Evolutionary conservation across 2,329 filamentous ascomycete species (phyloP).

Genomic region (Ophiostoma ulmi): DNA sequence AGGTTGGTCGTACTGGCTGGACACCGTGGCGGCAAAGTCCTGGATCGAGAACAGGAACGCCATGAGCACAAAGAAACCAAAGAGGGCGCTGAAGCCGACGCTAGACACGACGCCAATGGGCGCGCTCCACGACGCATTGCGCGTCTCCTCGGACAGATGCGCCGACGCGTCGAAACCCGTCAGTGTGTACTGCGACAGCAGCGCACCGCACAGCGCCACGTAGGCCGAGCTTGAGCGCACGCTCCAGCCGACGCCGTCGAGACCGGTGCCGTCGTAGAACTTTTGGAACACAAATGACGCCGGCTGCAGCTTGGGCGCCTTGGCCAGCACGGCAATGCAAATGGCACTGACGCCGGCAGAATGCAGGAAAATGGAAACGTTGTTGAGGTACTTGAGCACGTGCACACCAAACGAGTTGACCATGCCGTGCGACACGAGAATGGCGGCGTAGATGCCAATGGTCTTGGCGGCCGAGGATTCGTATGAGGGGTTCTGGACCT

Average conservation of each 20-base stretch:
- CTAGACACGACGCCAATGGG: constrained; percentile 55
- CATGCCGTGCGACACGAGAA: constrained; percentile 49
- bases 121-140: constrained; percentile 51
- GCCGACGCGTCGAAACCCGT: constrained; percentile 51
- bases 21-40: constrained; percentile 47
- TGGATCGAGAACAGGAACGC: constrained; percentile 56
- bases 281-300: constrained; percentile 52
- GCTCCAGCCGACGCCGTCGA: constrained; percentile 47
- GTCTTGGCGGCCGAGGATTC: constrained; percentile 43
- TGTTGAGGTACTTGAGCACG: constrained; percentile 53
- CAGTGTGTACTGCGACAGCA: constrained; percentile 48
- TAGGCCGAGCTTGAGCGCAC: constrained; percentile 50
- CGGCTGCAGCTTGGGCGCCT: constrained; percentile 51
- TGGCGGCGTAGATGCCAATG: constrained; percentile 55
- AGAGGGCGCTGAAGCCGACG: constrained; percentile 51
- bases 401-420: constrained; percentile 55
- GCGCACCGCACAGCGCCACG: constrained; percentile 48
- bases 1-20: constrained; percentile 45
- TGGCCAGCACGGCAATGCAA: constrained; percentile 52
- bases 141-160: constrained; percentile 54
- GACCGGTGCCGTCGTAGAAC: constrained; percentile 50
- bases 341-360: constrained; percentile 48
- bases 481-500: constrained; percentile 37
- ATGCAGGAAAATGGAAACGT: constrained; percentile 51
- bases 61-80: constrained; percentile 56